Evolutionary conservation across 345 rosid species (phyloP), one percentile per base, ranked within the genome.

Genomic region (Bruguiera gymnorhiza): DNA sequence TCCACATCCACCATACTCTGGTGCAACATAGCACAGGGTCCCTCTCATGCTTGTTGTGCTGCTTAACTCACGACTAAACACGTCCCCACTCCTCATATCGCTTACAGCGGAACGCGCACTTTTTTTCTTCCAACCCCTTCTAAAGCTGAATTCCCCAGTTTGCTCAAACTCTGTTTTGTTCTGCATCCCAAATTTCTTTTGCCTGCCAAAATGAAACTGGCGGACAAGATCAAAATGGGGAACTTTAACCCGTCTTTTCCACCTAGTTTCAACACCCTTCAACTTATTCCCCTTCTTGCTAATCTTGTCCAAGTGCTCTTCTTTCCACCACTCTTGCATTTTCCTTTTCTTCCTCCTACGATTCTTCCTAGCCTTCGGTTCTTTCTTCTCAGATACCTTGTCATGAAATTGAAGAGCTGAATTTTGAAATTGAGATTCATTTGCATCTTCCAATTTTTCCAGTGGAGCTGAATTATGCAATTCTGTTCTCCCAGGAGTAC

Each of bases 21-120:
- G 99, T 2, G 98, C 99, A 51, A 92, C 89, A 78, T 96, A 96
- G 58, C 99, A 96, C 72, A 96, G 62, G 21, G 99, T 96, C 1
- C 99, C 99, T 79, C 97, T 88, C 98, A 96, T 89, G 86, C 99
- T 92, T 2, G 99, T 96, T 15, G 98, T 96, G 91, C 99, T 96
- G 82, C 99, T 96, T 55, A 95, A 79, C 75, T 95, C 99, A 0
- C 97, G 91, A 70, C 99, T 95, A 59, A 86, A 86, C 60, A 92
- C 85, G 82, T 96, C 99, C 0, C 98, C 96, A 53, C 98, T 95
- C 96, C 94, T 90, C 96, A 90, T 87, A 39, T 95, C 99, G 66
- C 97, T 92, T 60, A 90, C 96, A 26, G 76, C 36, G 32, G 91
- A 86, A 55, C 48, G 82, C 11, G 62, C 70, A 61, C 80, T 83